These are phyloP conservation scores for Stephanodiscus minutulus DNA, from an alignment of 108 stramenopile species.

Conservation along the genomic window DNA sequence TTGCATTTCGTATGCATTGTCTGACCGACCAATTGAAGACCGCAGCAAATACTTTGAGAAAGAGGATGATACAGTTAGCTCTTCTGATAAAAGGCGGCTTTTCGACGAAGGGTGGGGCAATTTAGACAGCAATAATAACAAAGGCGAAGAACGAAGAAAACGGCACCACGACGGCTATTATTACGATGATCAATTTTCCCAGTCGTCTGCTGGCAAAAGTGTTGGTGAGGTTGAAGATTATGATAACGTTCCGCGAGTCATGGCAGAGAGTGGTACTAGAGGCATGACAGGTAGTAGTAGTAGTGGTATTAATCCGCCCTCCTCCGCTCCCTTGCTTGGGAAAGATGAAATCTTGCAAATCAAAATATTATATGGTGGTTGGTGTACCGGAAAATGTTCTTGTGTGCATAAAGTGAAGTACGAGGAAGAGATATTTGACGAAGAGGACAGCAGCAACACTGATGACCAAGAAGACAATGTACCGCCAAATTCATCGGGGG, in stretches of 20 bases:
- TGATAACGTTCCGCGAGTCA: neutral
- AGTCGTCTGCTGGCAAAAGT: conserved; percentile 7
- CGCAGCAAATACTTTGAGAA: conserved; percentile 44
- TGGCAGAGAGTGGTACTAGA: neutral
- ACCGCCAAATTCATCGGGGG: neutral
- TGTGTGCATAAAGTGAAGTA: conserved; percentile 41
- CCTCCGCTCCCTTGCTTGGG: conserved; percentile 29
- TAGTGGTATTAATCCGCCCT: neutral
- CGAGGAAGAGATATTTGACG: neutral
- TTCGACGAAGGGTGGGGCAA: neutral
- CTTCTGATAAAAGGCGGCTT: neutral
- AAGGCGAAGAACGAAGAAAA: conserved; percentile 1
- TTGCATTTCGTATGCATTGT: conserved; percentile 47
- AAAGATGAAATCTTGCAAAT: conserved; percentile 59
- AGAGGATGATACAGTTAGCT: conserved; percentile 13
- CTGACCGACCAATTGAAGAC: conserved; percentile 33
- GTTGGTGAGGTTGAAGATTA: neutral
- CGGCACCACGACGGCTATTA: neutral
- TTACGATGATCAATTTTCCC: neutral
- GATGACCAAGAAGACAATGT: neutral
- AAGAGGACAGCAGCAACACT: neutral
- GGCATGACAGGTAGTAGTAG: neutral
- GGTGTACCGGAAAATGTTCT: conserved; percentile 43
- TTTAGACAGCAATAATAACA: neutral
- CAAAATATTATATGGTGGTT: conserved; percentile 54